These are phyloP conservation scores for Helianthus tuberosus DNA, from an alignment of 129 eudicot genomes.

Conservation along the genomic window DNA sequence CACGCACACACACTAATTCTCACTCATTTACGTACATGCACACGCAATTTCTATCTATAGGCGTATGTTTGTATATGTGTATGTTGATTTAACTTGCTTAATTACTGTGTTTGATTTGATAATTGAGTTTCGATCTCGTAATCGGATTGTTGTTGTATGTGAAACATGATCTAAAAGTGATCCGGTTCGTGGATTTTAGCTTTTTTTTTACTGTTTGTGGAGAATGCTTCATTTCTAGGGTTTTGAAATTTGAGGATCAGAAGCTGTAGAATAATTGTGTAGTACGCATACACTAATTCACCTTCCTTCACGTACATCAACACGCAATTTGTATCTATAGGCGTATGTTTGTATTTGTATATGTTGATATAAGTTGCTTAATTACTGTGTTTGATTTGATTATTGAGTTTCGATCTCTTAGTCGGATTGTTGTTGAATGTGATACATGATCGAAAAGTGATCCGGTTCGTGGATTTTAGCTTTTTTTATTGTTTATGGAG, in stretches of 20 bases:
- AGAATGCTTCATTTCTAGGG: constrained; percentile 36
- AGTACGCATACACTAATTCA: not conserved
- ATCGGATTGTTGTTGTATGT: not conserved
- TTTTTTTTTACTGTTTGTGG: constrained; percentile 18
- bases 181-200: too few species aligned
- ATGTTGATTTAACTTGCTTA: too few species aligned
- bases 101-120: too few species aligned
- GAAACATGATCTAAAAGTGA: not conserved
- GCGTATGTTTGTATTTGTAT: not conserved
- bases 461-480: too few species aligned
- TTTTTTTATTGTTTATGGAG: too few species aligned
- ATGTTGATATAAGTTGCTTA: not conserved
- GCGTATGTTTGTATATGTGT: too few species aligned
- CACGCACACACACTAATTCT: not conserved
- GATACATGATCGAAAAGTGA: too few species aligned
- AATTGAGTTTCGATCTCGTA: too few species aligned
- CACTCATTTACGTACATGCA: too few species aligned
- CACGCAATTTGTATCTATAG: not conserved
- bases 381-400: not conserved
- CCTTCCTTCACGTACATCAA: constrained; percentile 8
- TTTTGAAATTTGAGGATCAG: constrained; percentile 33
- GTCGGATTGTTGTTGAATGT: too few species aligned
- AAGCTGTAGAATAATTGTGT: not conserved
- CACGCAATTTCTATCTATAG: too few species aligned
- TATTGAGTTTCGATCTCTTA: not conserved